A percentile compares a stretch with the other conserved stretches of the same genome.
These are phyloP conservation scores for Larix sibirica DNA, from an alignment of 83 land plant genomes.

Conservation along the genomic window DNA sequence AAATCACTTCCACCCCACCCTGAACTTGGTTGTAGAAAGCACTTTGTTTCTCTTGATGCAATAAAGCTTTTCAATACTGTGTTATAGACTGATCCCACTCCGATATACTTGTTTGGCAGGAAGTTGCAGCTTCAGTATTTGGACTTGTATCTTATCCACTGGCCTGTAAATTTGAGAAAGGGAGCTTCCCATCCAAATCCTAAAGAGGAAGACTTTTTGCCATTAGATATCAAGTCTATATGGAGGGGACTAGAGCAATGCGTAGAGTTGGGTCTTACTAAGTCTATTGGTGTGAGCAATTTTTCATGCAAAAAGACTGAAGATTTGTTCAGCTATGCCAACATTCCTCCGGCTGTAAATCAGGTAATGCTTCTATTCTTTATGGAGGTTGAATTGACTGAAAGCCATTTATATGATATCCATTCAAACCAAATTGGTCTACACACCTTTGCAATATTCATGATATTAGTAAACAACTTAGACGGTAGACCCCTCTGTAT, in stretches of 20 bases:
- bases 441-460: background rate
- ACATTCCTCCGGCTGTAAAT: slow-evolving; percentile 56
- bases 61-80: too few species aligned
- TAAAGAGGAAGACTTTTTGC: slow-evolving; percentile 19
- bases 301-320: slow-evolving; percentile 46
- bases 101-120: slow-evolving; percentile 6
- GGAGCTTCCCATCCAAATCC: slow-evolving; percentile 18
- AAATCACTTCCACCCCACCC: too few species aligned
- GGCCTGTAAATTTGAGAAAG: slow-evolving; percentile 22
- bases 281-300: slow-evolving; percentile 72
- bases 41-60: too few species aligned
- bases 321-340: slow-evolving; percentile 31
- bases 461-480: background rate
- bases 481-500: too few species aligned
- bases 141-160: slow-evolving; percentile 36
- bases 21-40: too few species aligned
- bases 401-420: background rate
- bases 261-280: slow-evolving; percentile 36
- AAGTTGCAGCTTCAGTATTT: slow-evolving; percentile 26
- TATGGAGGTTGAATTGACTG: background rate
- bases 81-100: too few species aligned
- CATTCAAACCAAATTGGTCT: background rate
- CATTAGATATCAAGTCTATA: slow-evolving; percentile 11
- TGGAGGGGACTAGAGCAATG: slow-evolving; percentile 48
- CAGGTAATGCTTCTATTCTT: slow-evolving; percentile 33